A percentile compares a stretch with the other conserved stretches of the same genome.
Evolutionary conservation across 768 basidiomycete genomes (phyloP).

Genomic region (Tubosaeta sp.): DNA sequence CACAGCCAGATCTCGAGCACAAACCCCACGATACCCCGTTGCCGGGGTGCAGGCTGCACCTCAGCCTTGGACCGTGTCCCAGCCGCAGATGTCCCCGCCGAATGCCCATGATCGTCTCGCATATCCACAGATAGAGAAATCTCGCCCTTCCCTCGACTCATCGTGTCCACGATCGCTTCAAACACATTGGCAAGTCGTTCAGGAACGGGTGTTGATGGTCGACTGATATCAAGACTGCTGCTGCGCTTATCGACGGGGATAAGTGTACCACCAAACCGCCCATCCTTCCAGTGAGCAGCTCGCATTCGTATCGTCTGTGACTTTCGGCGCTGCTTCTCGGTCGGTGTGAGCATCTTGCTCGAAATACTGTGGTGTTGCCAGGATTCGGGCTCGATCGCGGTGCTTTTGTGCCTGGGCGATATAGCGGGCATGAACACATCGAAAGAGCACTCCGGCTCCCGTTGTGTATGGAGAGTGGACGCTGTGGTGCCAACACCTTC

Average conservation of each 20-base stretch:
- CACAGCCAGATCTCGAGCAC: slow-evolving; percentile 79
- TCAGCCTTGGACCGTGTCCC: slow-evolving; percentile 3
- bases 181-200: slow-evolving; percentile 41
- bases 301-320: slow-evolving; percentile 54
- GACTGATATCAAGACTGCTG: slow-evolving; percentile 16
- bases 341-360: slow-evolving; percentile 21
- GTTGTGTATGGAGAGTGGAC: slow-evolving; percentile 1
- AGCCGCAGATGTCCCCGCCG: neutral
- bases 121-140: slow-evolving; percentile 6
- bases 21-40: slow-evolving; percentile 37
- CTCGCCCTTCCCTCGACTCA: slow-evolving; percentile 25
- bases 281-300: slow-evolving; percentile 56
- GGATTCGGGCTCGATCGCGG: slow-evolving; percentile 3
- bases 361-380: slow-evolving; percentile 7
- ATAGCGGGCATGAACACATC: slow-evolving; percentile 3
- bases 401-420: slow-evolving; percentile 7
- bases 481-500: slow-evolving; percentile 10
- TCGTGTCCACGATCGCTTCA: slow-evolving; percentile 43
- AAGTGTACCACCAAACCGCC: slow-evolving; percentile 43
- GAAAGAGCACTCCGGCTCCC: neutral
- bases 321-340: slow-evolving; percentile 33
- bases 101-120: slow-evolving; percentile 5
- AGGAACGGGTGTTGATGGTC: slow-evolving; percentile 34
- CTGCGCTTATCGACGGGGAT: slow-evolving; percentile 15
- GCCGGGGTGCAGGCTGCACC: slow-evolving; percentile 17